phyloP scores from a whole-genome alignment of 1,139 yeast species.

The Zygoascus meyerae region DNA sequence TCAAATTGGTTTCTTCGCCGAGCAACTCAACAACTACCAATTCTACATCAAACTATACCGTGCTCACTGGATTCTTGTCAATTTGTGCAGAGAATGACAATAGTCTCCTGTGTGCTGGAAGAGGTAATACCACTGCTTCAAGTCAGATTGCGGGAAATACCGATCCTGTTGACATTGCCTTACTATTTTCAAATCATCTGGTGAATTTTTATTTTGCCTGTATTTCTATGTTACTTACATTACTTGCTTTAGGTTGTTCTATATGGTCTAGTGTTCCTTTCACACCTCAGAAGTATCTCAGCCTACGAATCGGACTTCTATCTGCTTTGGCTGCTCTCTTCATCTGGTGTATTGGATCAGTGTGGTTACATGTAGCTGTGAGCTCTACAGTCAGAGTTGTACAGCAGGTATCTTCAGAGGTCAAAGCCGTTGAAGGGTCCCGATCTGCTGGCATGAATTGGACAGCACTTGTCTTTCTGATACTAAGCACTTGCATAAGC shows the following conservation, averaged over 20 bases:
- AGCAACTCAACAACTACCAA: slow-evolving; percentile 13
- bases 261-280: slow-evolving; percentile 34
- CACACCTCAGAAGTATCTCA: slow-evolving; percentile 42
- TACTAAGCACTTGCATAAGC: neutral
- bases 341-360: slow-evolving; percentile 64
- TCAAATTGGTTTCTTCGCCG: slow-evolving; percentile 32
- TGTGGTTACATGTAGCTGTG: slow-evolving; percentile 61
- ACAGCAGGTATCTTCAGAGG: slow-evolving; percentile 48
- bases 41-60: slow-evolving; percentile 29
- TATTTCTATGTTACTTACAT: slow-evolving; percentile 42
- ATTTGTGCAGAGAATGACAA: slow-evolving; percentile 10
- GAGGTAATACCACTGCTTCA: slow-evolving; percentile 16
- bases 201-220: slow-evolving; percentile 53
- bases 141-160: slow-evolving; percentile 32
- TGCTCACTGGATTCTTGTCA: slow-evolving; percentile 46
- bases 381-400: slow-evolving; percentile 43
- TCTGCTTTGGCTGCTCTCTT: slow-evolving; percentile 40
- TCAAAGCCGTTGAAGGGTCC: slow-evolving; percentile 43
- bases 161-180: slow-evolving; percentile 41
- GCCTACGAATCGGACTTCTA: slow-evolving; percentile 35
- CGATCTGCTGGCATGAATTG: slow-evolving; percentile 59
- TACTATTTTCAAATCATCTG: slow-evolving; percentile 39
- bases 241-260: slow-evolving; percentile 38
- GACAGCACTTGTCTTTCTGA: slow-evolving; percentile 48
- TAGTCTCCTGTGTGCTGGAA: slow-evolving; percentile 8